Evolutionary conservation across 2,329 filamentous ascomycete species (phyloP).

Genomic region (Gyromitra esculenta): DNA sequence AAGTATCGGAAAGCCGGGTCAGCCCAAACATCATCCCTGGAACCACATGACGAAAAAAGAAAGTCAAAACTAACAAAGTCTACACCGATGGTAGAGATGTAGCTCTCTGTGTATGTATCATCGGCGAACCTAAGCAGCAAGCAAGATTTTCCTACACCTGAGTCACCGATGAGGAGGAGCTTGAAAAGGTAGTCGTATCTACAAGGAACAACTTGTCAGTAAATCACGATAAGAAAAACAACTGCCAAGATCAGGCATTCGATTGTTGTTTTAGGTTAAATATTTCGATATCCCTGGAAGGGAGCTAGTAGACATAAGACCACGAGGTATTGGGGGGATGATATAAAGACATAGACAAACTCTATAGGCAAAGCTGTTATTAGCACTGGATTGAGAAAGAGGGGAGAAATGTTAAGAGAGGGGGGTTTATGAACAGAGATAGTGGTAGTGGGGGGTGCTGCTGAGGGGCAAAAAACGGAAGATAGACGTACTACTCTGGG

Average conservation of each 20-base stretch:
- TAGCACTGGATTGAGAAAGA: conserved; percentile 32
- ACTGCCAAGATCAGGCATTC: conserved; percentile 25
- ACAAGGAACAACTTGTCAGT: conserved; percentile 57
- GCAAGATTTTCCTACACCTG: conserved; percentile 99
- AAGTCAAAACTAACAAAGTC: conserved; percentile 81
- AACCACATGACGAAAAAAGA: neutral
- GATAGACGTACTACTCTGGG: conserved; percentile 82
- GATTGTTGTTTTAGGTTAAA: conserved; percentile 17
- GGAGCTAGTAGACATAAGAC: conserved; percentile 14
- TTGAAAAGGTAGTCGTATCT: conserved; percentile 99
- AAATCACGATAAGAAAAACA: conserved; percentile 46
- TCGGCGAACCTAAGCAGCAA: conserved; percentile 97
- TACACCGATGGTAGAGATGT: conserved; percentile 99
- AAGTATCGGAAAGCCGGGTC: conserved; percentile 56
- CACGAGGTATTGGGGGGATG: conserved; percentile 1
- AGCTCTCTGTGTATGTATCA: conserved; percentile 99
- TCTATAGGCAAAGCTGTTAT: conserved; percentile 39
- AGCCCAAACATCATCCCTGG: conserved; percentile 56
- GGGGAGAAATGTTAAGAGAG: neutral
- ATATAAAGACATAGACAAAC: conserved; percentile 22
- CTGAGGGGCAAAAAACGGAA: conserved; percentile 40
- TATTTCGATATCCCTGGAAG: conserved; percentile 1
- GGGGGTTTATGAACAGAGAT: conserved; percentile 54
- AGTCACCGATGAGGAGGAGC: conserved; percentile 99
- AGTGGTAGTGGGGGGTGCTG: conserved; percentile 53